These are phyloP conservation scores for Arthrobotrys entomopaga DNA, from an alignment of 2,329 filamentous ascomycete species.

Conservation along the genomic window DNA sequence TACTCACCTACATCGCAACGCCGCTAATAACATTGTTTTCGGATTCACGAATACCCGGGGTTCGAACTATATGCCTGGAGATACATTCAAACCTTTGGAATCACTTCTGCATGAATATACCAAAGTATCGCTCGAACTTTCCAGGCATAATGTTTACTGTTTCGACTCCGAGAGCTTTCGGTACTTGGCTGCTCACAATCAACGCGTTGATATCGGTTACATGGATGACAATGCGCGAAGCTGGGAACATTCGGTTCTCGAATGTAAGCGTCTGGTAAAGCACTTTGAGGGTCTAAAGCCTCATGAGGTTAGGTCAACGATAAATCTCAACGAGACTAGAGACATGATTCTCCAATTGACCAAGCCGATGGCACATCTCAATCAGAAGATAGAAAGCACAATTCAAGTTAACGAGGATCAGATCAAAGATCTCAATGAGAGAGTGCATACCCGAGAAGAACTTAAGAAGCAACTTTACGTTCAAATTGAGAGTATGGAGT, in stretches of 20 bases:
- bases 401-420: constrained; percentile 60
- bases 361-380: constrained; percentile 62
- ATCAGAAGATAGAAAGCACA: constrained; percentile 60
- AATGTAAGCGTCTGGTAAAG: constrained; percentile 60
- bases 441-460: constrained; percentile 57
- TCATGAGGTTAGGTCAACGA: constrained; percentile 61
- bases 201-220: constrained; percentile 60
- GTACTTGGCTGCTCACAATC: constrained; percentile 62
- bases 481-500: constrained; percentile 58
- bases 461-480: constrained; percentile 59
- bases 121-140: constrained; percentile 59
- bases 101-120: constrained; percentile 59
- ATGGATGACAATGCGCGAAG: constrained; percentile 61
- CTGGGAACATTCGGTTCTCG: constrained; percentile 61
- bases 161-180: constrained; percentile 65
- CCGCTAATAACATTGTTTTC: constrained; percentile 63
- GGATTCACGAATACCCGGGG: constrained; percentile 64
- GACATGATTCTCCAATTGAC: constrained; percentile 62
- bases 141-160: constrained; percentile 61
- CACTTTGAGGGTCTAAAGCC: constrained; percentile 60
- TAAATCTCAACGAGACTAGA: constrained; percentile 62
- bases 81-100: constrained; percentile 62
- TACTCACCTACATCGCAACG: constrained; percentile 62
- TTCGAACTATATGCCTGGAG: constrained; percentile 64
- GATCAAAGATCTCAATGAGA: constrained; percentile 58